Evolutionary conservation across 108 stramenopile genomes (phyloP).

Genomic region (Schizochytrium sp.): DNA sequence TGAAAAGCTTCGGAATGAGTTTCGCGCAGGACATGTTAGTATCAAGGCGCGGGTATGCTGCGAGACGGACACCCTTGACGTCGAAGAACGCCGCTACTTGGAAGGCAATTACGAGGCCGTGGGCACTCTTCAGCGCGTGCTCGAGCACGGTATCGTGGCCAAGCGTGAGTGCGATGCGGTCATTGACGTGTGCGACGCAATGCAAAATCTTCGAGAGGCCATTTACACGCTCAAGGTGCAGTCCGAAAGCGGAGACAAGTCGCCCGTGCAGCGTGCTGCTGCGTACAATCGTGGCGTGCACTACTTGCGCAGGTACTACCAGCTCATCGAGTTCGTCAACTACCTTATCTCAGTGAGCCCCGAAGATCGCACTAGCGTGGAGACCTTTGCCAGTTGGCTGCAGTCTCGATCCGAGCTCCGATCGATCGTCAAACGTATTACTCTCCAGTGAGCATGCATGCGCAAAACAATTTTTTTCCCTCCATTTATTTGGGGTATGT

Average conservation of each 20-base stretch:
- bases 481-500: no score
- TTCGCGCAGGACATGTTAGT: neutral
- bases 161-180: neutral
- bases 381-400: constrained; percentile 15
- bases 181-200: neutral
- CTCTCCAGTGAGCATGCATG: neutral
- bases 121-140: neutral
- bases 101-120: neutral
- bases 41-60: neutral
- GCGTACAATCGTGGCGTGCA: neutral
- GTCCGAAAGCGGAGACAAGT: neutral
- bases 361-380: neutral
- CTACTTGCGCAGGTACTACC: neutral
- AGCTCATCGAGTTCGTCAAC: constrained; percentile 16
- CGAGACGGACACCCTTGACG: neutral
- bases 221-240: neutral
- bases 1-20: no score
- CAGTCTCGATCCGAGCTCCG: neutral
- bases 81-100: neutral
- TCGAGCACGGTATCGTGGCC: neutral
- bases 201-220: neutral
- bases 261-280: neutral
- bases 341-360: neutral
- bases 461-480: no score
- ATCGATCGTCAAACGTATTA: neutral